Conservation (phyloP, 2,329 filamentous ascomycete species). For the Cadophora luteo-olivacea region DNA sequence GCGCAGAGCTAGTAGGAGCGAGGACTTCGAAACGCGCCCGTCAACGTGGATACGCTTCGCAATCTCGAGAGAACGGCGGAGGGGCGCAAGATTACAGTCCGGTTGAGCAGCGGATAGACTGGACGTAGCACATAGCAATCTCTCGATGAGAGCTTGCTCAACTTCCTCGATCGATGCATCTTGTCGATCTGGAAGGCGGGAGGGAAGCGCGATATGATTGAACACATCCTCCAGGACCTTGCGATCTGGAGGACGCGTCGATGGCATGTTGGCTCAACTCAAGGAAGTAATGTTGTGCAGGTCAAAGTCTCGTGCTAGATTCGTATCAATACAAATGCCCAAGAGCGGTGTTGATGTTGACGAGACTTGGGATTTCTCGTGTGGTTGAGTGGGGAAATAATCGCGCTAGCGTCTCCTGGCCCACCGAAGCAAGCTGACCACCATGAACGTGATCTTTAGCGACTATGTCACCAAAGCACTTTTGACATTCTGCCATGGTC, state of each 20-base stretch:
- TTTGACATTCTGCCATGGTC: neutral
- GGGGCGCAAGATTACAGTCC: conserved; percentile 6
- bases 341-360: neutral
- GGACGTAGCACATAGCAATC: conserved; percentile 21
- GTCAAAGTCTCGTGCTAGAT: too few species aligned
- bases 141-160: conserved; percentile 21
- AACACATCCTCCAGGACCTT: conserved; percentile 29
- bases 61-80: conserved; percentile 28
- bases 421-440: neutral
- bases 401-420: neutral
- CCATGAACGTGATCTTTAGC: neutral
- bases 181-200: conserved; percentile 32
- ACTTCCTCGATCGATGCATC: conserved; percentile 26
- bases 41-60: conserved; percentile 27
- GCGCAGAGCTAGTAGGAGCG: conserved; percentile 43
- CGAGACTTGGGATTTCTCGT: neutral
- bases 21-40: conserved; percentile 31
- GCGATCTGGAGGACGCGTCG: neutral
- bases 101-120: conserved; percentile 7
- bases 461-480: neutral
- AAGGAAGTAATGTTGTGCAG: too few species aligned
- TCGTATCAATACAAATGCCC: too few species aligned
- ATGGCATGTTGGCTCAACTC: neutral
- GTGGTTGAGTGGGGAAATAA: neutral
- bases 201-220: conserved; percentile 35